These are phyloP conservation scores for Curvularia hawaiiensis DNA, from an alignment of 2,329 filamentous ascomycete species.

Conservation along the genomic window DNA sequence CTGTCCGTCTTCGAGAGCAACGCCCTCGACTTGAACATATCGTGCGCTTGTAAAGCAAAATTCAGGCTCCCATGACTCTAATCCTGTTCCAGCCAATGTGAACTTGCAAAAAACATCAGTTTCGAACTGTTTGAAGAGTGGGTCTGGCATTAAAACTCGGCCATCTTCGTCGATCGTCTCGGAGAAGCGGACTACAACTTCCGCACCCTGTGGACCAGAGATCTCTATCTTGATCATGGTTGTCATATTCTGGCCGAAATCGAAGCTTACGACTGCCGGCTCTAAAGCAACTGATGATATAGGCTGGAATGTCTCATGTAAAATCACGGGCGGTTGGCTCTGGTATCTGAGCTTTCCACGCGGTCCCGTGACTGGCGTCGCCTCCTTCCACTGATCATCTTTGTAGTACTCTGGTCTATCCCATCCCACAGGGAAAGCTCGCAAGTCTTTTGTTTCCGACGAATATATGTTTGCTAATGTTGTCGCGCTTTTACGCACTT, in stretches of 20 bases:
- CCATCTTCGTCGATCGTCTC: conserved; percentile 40
- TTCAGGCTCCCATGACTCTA: conserved; percentile 49
- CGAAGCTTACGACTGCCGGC: conserved; percentile 35
- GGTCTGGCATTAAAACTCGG: conserved; percentile 50
- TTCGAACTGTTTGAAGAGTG: conserved; percentile 47
- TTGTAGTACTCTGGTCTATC: conserved; percentile 25
- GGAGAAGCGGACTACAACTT: conserved; percentile 39
- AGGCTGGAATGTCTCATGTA: conserved; percentile 48
- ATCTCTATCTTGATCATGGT: conserved; percentile 39
- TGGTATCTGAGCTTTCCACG: conserved; percentile 49
- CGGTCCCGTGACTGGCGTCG: conserved; percentile 49
- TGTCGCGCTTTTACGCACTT: conserved; percentile 47
- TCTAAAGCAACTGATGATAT: conserved; percentile 22
- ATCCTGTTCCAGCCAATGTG: conserved; percentile 37
- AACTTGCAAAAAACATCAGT: conserved; percentile 50
- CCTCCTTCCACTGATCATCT: conserved; percentile 39
- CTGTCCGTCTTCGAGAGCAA: conserved; percentile 27
- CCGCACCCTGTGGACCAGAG: conserved; percentile 34
- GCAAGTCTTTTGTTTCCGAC: conserved; percentile 48
- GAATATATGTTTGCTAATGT: conserved; percentile 50
- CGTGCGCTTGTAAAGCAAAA: conserved; percentile 52
- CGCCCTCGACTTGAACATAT: conserved; percentile 52
- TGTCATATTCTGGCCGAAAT: conserved; percentile 44
- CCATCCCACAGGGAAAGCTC: conserved; percentile 46
- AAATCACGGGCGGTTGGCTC: conserved; percentile 47